These are phyloP conservation scores for Pestalotiopsis sp. DNA, from an alignment of 2,329 filamentous ascomycete species.

Conservation along the genomic window DNA sequence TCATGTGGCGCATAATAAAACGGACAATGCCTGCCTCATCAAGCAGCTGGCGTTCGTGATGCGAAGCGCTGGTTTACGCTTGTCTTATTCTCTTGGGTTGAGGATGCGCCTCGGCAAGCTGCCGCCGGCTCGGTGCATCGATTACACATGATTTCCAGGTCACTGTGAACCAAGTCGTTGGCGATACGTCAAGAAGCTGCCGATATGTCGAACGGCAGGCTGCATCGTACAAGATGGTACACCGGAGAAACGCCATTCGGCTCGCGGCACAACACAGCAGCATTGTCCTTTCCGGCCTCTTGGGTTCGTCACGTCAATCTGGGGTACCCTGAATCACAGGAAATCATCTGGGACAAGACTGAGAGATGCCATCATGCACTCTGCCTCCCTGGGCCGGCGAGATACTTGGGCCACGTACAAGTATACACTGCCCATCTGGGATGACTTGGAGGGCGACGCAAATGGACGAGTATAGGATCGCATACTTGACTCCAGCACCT, in stretches of 20 bases:
- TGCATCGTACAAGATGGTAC: neutral
- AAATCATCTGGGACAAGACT: too few relatives aligned
- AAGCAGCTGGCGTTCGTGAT: neutral
- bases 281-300: neutral
- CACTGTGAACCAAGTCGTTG: neutral
- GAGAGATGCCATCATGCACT: too few relatives aligned
- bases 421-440: too few relatives aligned
- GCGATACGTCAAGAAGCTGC: neutral
- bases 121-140: slow-evolving; percentile 5
- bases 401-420: too few relatives aligned
- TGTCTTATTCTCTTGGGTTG: neutral
- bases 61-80: neutral
- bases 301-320: neutral
- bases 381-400: too few relatives aligned
- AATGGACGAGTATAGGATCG: too few relatives aligned
- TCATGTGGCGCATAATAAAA: neutral
- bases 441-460: too few relatives aligned
- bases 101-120: neutral
- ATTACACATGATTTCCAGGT: neutral
- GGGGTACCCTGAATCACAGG: too few relatives aligned
- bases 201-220: neutral
- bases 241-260: neutral
- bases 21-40: neutral
- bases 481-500: too few relatives aligned
- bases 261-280: neutral